Conservation (phyloP, 2,329 filamentous ascomycete species). For the Fusarium mangiferae region DNA sequence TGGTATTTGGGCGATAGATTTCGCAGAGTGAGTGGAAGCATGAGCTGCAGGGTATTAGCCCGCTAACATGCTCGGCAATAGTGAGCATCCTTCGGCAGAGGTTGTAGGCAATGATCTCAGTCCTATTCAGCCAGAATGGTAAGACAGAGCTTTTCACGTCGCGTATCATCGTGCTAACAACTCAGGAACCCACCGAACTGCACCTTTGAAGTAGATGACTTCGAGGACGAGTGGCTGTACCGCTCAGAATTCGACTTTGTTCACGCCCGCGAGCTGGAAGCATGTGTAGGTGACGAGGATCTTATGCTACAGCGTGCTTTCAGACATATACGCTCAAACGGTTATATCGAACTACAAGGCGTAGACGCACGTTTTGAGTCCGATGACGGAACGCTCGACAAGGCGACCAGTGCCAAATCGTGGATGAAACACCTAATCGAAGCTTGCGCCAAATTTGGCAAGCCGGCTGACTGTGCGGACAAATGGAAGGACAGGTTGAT, state of each 20-base stretch:
- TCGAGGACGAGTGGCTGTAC: conserved; percentile 24
- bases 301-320: background rate
- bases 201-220: conserved; percentile 23
- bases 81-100: conserved; percentile 20
- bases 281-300: conserved; percentile 1
- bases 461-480: background rate
- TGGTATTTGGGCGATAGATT: conserved; percentile 30
- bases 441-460: conserved; percentile 20
- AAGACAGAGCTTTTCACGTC: fast-evolving
- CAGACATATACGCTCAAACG: background rate
- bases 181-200: conserved; percentile 21
- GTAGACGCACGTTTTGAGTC: background rate
- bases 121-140: conserved; percentile 29
- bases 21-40: conserved; percentile 17
- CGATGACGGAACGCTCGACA: conserved; percentile 10
- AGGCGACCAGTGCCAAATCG: background rate
- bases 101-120: conserved; percentile 26
- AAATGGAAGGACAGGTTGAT: conserved; percentile 9
- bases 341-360: conserved; percentile 18
- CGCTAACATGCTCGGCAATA: background rate
- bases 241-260: conserved; percentile 14
- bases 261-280: conserved; percentile 21
- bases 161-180: background rate
- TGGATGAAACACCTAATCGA: conserved; percentile 10
- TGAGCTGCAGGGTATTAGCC: background rate